Evolutionary conservation across 495 filamentous ascomycete species (phyloP).

Genomic region (Aspergillus nidulans): DNA sequence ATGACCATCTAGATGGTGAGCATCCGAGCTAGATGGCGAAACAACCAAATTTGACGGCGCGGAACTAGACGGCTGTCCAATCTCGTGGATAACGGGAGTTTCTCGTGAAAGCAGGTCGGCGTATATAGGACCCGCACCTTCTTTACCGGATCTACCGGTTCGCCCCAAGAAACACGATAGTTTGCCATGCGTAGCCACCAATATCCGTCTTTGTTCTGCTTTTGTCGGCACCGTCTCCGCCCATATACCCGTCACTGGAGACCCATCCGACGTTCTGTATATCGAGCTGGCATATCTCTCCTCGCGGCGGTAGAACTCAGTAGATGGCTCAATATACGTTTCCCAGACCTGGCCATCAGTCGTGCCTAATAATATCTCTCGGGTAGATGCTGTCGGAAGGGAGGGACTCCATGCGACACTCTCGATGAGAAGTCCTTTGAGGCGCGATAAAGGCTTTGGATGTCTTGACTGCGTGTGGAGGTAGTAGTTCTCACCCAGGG

Average conservation of each 20-base stretch:
- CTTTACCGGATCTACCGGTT: slow-evolving; percentile 65
- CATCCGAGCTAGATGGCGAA: slow-evolving; percentile 65
- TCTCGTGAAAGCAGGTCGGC: slow-evolving; percentile 84
- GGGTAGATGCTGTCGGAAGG: slow-evolving; percentile 88
- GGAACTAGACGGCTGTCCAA: slow-evolving; percentile 47
- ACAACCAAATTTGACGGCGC: slow-evolving; percentile 63
- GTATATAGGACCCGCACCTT: slow-evolving; percentile 79
- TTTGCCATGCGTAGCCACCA: slow-evolving; percentile 70
- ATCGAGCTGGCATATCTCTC: slow-evolving; percentile 84
- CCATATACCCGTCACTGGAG: slow-evolving; percentile 75
- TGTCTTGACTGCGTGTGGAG: slow-evolving; percentile 91
- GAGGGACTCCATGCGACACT: slow-evolving; percentile 93
- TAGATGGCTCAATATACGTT: slow-evolving; percentile 87
- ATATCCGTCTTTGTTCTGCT: slow-evolving; percentile 65
- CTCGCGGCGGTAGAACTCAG: slow-evolving; percentile 90
- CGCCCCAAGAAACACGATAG: slow-evolving; percentile 77
- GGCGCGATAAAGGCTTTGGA: slow-evolving; percentile 71
- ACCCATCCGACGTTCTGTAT: slow-evolving; percentile 71
- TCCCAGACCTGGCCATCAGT: slow-evolving; percentile 94
- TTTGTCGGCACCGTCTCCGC: slow-evolving; percentile 64
- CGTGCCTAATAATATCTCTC: slow-evolving; percentile 91
- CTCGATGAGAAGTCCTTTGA: slow-evolving; percentile 84
- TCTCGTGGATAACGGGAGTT: slow-evolving; percentile 67
- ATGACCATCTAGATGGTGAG: slow-evolving; percentile 35
- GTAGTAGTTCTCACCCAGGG: slow-evolving; percentile 93